Percentiles rank a stretch among this genome's conserved stretches.
phyloP scores from a whole-genome alignment of 805 yeast genomes.

The Pichia cabralensis region DNA sequence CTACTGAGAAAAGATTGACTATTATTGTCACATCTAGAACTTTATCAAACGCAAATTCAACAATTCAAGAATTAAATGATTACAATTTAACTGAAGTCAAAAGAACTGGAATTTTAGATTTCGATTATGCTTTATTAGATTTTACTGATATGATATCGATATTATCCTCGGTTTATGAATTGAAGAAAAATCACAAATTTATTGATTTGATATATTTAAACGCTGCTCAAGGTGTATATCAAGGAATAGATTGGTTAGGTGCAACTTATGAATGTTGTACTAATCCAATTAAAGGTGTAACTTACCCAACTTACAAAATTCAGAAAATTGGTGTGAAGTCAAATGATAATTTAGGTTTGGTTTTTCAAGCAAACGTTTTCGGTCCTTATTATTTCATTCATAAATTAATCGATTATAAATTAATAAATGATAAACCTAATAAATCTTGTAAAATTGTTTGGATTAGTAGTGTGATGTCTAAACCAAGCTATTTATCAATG shows the following conservation, averaged over 20 bases:
- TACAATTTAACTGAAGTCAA: slow-evolving; percentile 27
- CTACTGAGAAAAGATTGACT: slow-evolving; percentile 49
- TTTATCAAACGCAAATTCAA: slow-evolving; percentile 71
- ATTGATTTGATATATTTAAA: slow-evolving; percentile 77
- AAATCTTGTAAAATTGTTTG: slow-evolving; percentile 73
- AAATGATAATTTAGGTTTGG: slow-evolving; percentile 71
- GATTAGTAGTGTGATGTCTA: slow-evolving; percentile 80
- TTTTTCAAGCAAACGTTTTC: slow-evolving; percentile 93
- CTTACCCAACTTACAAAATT: slow-evolving; percentile 76
- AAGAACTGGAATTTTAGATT: slow-evolving; percentile 56
- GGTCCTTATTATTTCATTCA: slow-evolving; percentile 85
- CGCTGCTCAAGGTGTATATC: slow-evolving; percentile 83
- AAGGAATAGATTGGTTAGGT: slow-evolving; percentile 77
- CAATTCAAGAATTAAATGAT: slow-evolving; percentile 47
- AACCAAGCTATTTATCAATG: slow-evolving; percentile 60
- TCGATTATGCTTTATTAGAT: slow-evolving; percentile 84
- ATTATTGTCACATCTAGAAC: slow-evolving; percentile 86
- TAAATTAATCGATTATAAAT: slow-evolving; percentile 39
- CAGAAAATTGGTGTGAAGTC: slow-evolving; percentile 74
- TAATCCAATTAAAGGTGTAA: slow-evolving; percentile 73
- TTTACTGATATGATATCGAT: slow-evolving; percentile 85
- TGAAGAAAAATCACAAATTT: slow-evolving; percentile 50
- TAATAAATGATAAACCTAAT: slow-evolving; percentile 31
- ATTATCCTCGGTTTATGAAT: slow-evolving; percentile 60
- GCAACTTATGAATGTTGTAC: slow-evolving; percentile 59